phyloP scores from a whole-genome alignment of 352 stramenopile species.

The Phytophthora pinifolia region DNA sequence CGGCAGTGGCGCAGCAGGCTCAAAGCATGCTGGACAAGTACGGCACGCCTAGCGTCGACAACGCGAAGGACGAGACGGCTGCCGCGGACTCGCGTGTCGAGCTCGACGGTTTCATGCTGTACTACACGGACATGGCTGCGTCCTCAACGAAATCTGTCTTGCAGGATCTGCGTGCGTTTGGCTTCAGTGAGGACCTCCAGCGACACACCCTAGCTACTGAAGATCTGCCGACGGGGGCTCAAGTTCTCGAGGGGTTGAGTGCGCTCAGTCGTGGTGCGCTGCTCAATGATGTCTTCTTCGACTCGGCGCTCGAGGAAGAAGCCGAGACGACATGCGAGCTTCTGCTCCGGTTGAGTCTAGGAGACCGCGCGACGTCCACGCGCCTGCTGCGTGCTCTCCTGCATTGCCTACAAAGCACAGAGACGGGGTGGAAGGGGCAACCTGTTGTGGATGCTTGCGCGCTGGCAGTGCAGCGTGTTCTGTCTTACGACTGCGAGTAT shows the following conservation, averaged over 20 bases:
- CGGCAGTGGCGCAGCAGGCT: constrained; percentile 65
- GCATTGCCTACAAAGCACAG: constrained; percentile 75
- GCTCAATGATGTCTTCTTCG: constrained; percentile 81
- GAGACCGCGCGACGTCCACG: constrained; percentile 54
- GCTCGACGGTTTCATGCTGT: constrained; percentile 75
- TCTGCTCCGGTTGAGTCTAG: constrained; percentile 67
- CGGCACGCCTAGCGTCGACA: constrained; percentile 28
- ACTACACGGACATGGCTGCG: constrained; percentile 80
- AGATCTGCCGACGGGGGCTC: constrained; percentile 32
- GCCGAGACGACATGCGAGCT: constrained; percentile 79
- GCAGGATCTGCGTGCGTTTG: constrained; percentile 76
- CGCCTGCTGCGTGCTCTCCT: constrained; percentile 71
- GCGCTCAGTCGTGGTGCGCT: constrained; percentile 63
- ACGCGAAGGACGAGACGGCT: constrained; percentile 30
- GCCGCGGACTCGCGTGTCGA: constrained; percentile 44
- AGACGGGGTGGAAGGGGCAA: constrained; percentile 87
- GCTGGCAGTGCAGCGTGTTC: constrained; percentile 56
- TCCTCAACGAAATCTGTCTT: constrained; percentile 78
- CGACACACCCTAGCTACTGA: constrained; percentile 33
- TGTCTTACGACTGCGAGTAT: constrained; percentile 62
- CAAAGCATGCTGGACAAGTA: constrained; percentile 73
- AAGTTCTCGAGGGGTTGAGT: constrained; percentile 52
- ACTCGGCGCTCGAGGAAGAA: constrained; percentile 86
- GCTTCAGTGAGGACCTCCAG: constrained; percentile 82
- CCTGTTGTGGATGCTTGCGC: constrained; percentile 79